Conservation (phyloP, 192 early-diverging fungal species). For the Coemansia furcata region DNA sequence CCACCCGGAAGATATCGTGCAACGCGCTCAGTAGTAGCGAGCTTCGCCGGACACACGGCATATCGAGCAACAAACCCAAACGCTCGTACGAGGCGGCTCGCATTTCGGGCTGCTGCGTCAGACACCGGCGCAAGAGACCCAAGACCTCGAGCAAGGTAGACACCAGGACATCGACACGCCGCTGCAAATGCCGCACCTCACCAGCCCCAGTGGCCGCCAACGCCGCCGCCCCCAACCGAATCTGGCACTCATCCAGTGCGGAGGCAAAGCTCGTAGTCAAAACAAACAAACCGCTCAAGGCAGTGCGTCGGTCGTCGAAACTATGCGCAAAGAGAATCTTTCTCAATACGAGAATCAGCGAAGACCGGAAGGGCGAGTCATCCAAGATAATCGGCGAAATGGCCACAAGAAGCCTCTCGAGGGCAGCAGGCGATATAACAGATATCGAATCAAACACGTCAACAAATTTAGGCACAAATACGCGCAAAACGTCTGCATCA, state of each 20-base stretch:
- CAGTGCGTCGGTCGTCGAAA: conserved; percentile 59
- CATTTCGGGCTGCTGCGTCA: conserved; percentile 67
- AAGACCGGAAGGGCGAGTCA: conserved; percentile 58
- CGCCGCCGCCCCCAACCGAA: background rate
- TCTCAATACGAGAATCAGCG: conserved; percentile 65
- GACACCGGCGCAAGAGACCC: conserved; percentile 65
- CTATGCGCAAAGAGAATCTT: conserved; percentile 68
- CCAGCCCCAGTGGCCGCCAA: background rate
- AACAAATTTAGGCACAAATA: conserved; percentile 52
- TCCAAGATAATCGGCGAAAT: conserved; percentile 55
- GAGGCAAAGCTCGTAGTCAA: conserved; percentile 40
- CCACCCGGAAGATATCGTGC: conserved; percentile 20
- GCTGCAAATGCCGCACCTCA: background rate
- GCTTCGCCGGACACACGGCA: conserved; percentile 12
- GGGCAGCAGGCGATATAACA: conserved; percentile 53
- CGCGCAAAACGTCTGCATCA: conserved; percentile 25
- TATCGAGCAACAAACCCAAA: conserved; percentile 50
- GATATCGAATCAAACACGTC: conserved; percentile 67
- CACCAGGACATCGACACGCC: conserved; percentile 9
- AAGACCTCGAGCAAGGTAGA: conserved; percentile 33
- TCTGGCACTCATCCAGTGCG: conserved; percentile 5
- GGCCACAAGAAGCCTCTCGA: conserved; percentile 57
- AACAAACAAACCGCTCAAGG: conserved; percentile 61
- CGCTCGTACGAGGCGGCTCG: conserved; percentile 58
- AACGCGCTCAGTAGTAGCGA: conserved; percentile 20